Conservation (phyloP, 2,329 filamentous ascomycete genomes). For the Didymella lethalis region DNA sequence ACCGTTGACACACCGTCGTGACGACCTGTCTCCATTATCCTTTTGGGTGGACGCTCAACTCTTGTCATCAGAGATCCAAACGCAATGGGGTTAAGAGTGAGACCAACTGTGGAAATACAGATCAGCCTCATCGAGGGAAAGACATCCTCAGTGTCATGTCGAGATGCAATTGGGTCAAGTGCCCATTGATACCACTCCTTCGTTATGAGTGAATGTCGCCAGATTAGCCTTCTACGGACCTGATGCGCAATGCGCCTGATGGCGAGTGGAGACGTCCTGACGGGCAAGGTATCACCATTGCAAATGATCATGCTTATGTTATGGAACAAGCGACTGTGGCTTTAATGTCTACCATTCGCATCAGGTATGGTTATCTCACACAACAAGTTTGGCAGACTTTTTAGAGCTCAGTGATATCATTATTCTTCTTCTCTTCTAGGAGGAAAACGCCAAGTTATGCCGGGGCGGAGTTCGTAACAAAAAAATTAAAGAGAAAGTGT, state of each 20-base stretch:
- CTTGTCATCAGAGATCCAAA: conserved; percentile 3
- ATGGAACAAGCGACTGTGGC: neutral
- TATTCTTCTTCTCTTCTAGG: conserved; percentile 21
- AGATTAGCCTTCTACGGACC: neutral
- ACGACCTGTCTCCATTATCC: too few species aligned
- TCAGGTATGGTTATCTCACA: neutral
- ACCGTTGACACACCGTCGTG: too few species aligned
- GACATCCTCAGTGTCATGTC: neutral
- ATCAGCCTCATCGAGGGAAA: neutral
- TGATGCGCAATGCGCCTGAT: neutral
- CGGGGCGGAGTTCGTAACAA: conserved; percentile 21
- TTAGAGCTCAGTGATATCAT: conserved; percentile 12
- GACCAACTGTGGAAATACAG: neutral
- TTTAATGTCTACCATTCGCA: neutral
- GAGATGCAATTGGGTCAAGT: neutral
- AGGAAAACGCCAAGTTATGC: conserved; percentile 30
- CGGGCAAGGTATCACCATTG: neutral
- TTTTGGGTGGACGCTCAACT: too few species aligned
- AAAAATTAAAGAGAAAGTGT: conserved; percentile 20
- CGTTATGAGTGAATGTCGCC: neutral
- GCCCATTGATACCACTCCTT: neutral
- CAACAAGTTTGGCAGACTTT: neutral
- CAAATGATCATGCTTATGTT: neutral
- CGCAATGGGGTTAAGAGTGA: conserved; percentile 1
- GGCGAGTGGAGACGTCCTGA: neutral